These are phyloP conservation scores for Pseudogymnoascus sp. DNA, from an alignment of 2,329 filamentous ascomycete species.

Conservation along the genomic window DNA sequence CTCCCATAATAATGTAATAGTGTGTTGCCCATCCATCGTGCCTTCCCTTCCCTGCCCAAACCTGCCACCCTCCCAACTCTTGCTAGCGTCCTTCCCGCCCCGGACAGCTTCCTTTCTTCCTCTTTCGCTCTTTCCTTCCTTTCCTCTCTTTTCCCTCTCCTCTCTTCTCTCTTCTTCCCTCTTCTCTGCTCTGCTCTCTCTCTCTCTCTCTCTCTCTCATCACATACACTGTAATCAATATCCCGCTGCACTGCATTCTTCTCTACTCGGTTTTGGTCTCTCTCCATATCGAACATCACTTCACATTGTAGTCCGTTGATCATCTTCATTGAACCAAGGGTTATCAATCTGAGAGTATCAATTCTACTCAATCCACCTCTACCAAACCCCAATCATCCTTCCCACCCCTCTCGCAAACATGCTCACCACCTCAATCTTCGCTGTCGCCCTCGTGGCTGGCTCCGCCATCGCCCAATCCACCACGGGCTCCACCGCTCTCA, in stretches of 20 bases:
- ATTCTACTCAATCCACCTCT: neutral
- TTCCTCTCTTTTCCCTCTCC: neutral
- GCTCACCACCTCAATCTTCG: slow-evolving; percentile 22
- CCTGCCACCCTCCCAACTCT: neutral
- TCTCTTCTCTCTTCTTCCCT: neutral
- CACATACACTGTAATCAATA: too few relatives aligned
- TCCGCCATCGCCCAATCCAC: slow-evolving; percentile 18
- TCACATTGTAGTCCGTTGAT: neutral
- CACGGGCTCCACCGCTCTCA: slow-evolving; percentile 20
- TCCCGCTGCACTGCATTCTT: too few relatives aligned
- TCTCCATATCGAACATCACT: neutral
- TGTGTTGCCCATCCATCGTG: neutral
- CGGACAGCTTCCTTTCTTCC: slow-evolving; percentile 4
- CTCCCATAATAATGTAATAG: too few relatives aligned
- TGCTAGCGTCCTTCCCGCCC: neutral
- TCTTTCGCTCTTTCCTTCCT: neutral
- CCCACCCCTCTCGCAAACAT: slow-evolving; percentile 18
- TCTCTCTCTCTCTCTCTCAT: slow-evolving; percentile 4
- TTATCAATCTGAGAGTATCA: slow-evolving; percentile 6
- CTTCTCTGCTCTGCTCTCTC: neutral
- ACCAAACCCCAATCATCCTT: neutral
- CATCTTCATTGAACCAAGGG: neutral
- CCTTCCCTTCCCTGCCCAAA: slow-evolving; percentile 7
- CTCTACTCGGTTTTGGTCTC: too few relatives aligned
- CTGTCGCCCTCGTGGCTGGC: slow-evolving; percentile 22